Evolutionary conservation across 257 asterid species (phyloP).

Genomic region (Eucommia ulmoides): DNA sequence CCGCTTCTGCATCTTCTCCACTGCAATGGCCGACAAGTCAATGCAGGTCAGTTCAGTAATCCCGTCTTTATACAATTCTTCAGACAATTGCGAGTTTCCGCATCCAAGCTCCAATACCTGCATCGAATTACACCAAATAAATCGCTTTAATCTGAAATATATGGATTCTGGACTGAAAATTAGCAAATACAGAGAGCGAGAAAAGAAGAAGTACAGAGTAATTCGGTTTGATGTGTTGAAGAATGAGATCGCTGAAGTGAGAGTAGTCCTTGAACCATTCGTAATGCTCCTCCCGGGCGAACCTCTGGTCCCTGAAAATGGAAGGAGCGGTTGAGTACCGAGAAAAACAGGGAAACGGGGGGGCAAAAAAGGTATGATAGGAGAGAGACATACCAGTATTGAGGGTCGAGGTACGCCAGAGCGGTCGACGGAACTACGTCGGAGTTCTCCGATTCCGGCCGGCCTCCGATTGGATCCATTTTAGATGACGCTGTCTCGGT

Average conservation of each 20-base stretch:
- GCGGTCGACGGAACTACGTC: constrained; percentile 57
- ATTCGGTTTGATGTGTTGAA: constrained; percentile 40
- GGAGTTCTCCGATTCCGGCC: no score
- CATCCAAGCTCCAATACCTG: constrained; percentile 95
- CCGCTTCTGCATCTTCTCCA: constrained; percentile 67
- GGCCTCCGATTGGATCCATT: neutral
- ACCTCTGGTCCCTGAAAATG: constrained; percentile 64
- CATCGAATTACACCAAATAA: constrained; percentile 3
- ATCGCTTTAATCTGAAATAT: no score
- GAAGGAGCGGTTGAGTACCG: neutral
- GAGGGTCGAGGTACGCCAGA: constrained; percentile 62
- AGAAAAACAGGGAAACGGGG: neutral
- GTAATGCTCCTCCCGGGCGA: constrained; percentile 83
- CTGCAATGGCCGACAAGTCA: constrained; percentile 85
- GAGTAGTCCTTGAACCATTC: constrained; percentile 95
- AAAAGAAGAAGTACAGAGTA: constrained; percentile 43
- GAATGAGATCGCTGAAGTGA: constrained; percentile 65
- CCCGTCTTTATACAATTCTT: constrained; percentile 65
- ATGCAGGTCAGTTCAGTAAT: constrained; percentile 76
- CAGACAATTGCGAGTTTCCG: constrained; percentile 88
- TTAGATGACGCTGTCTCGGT: neutral
- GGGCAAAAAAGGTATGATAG: neutral
- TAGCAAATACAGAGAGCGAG: neutral
- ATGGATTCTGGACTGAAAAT: no score
- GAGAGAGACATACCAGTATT: constrained; percentile 62